phyloP scores from a whole-genome alignment of 768 basidiomycete species.

The Neoboletus brunneissimus region DNA sequence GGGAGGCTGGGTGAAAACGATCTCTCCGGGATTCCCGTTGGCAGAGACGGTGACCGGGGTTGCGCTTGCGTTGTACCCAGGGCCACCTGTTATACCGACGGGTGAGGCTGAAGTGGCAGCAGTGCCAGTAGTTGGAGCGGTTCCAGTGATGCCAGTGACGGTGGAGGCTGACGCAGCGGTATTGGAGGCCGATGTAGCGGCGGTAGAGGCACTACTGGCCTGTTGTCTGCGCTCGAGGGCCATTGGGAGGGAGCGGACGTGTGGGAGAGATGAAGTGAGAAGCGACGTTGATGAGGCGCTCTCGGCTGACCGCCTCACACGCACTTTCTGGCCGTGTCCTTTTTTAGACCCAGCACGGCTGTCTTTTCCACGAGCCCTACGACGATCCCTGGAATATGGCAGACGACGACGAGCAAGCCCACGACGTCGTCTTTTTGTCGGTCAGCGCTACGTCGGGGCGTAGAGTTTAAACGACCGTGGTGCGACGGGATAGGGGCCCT shows the following conservation, averaged over 20 bases:
- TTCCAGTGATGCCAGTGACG: background rate
- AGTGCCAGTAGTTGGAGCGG: background rate
- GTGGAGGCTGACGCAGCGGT: background rate
- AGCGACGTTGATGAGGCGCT: background rate
- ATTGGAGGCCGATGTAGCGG: constrained; percentile 1
- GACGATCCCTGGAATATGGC: too few relatives aligned
- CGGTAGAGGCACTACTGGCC: background rate
- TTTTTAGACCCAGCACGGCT: constrained; percentile 7
- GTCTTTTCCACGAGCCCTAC: background rate
- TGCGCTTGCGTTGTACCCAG: constrained; percentile 26
- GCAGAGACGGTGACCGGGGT: constrained; percentile 25
- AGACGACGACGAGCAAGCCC: too few relatives aligned
- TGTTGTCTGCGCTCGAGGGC: constrained; percentile 28
- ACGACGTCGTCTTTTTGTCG: too few relatives aligned
- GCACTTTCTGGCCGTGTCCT: background rate
- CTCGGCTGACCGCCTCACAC: constrained; percentile 16
- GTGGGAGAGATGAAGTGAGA: background rate
- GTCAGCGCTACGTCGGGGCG: background rate
- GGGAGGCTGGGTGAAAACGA: constrained; percentile 58
- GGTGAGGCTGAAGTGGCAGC: background rate
- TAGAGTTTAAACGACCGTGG: background rate
- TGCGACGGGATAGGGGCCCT: too few relatives aligned
- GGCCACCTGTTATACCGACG: constrained; percentile 27
- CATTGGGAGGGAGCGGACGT: constrained; percentile 6
- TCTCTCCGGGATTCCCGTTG: constrained; percentile 41